Base-by-base conservation (phyloP, 2,329 filamentous ascomycete species). In the Alternaria ventricosa region DNA sequence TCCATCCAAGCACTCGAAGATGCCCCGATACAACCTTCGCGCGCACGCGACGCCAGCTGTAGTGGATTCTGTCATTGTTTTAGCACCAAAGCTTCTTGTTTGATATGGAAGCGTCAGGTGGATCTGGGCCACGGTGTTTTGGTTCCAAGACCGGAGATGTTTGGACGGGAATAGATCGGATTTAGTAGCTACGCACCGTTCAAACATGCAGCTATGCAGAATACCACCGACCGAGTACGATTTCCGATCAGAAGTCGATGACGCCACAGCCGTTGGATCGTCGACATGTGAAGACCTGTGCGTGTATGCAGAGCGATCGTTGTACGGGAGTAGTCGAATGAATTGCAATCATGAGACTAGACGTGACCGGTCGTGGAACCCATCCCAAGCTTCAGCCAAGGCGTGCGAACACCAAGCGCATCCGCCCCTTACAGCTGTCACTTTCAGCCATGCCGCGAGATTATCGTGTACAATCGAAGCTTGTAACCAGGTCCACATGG, bases 71-170 rank as follows among this genome's bases (percentile, higher is more conserved):
- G 64, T 65, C 58, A 53, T 36, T 60, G 64, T 70, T 64, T 68
- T 45, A 45, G 51, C 45, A 43, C 12, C 30, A 15, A 44, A 47
- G 22, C 33, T 50, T 50, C 69, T 71, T 72, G 63, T 65, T 60
- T 61, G 63, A 68, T 65, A 58, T 55, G 58, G 23, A 25, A 58
- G 56, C 56, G 30, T 46, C 20, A 15, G 27, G 28, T 46, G 33
- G 20, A 46, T 8, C 65, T 71, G 5, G 18, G 49, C n/a, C 63
- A 33, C 45, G 23, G 57, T 62, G 65, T 63, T 66, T 71, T 63
- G 64, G 55, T 64, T 69, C 66, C 67, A 73, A 75, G 73, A 76
- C 74, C 65, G 67, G 30, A 67, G 36, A 65, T 75, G 71, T 78
- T 76, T 77, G 64, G 66, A 72, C 65, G 60, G 57, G 60, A 63